phyloP scores from a whole-genome alignment of 1,284 basidiomycete species.

The Filobasidium uniguttulatum region DNA sequence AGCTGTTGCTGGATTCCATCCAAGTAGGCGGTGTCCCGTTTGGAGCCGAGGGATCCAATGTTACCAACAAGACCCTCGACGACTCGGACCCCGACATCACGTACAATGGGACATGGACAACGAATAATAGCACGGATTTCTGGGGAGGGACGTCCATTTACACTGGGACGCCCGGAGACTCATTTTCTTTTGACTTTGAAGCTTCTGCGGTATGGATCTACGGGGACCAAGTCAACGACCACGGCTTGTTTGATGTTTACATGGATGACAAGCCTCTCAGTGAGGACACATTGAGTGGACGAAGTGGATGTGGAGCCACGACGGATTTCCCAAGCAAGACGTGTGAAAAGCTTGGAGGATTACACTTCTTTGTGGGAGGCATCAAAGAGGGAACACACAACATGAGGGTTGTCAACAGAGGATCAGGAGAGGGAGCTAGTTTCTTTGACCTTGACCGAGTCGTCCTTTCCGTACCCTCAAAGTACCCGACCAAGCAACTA shows the following conservation, averaged over 20 bases:
- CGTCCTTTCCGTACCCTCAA: slow-evolving; percentile 29
- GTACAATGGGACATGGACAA: slow-evolving; percentile 32
- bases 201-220: slow-evolving; percentile 36
- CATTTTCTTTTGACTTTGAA: slow-evolving; percentile 27
- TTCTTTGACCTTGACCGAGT: slow-evolving; percentile 37
- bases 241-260: slow-evolving; percentile 32
- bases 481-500: slow-evolving; percentile 9
- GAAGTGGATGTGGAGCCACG: slow-evolving; percentile 26
- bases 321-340: slow-evolving; percentile 20
- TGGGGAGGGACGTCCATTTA: slow-evolving; percentile 27
- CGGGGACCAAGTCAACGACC: slow-evolving; percentile 39
- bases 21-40: slow-evolving; percentile 20
- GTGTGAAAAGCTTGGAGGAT: slow-evolving; percentile 36
- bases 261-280: slow-evolving; percentile 24
- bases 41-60: slow-evolving; percentile 23
- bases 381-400: slow-evolving; percentile 26
- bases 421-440: slow-evolving; percentile 21
- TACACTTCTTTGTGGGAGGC: slow-evolving; percentile 26
- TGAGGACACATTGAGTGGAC: slow-evolving; percentile 20
- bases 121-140: slow-evolving; percentile 28
- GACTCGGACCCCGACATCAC: slow-evolving; percentile 22
- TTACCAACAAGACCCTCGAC: slow-evolving; percentile 32
- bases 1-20: slow-evolving; percentile 28
- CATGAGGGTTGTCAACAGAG: slow-evolving; percentile 28
- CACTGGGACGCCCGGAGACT: slow-evolving; percentile 24